phyloP scores from a whole-genome alignment of 2,329 filamentous ascomycete species.

The Trichoderma brevicompactum region DNA sequence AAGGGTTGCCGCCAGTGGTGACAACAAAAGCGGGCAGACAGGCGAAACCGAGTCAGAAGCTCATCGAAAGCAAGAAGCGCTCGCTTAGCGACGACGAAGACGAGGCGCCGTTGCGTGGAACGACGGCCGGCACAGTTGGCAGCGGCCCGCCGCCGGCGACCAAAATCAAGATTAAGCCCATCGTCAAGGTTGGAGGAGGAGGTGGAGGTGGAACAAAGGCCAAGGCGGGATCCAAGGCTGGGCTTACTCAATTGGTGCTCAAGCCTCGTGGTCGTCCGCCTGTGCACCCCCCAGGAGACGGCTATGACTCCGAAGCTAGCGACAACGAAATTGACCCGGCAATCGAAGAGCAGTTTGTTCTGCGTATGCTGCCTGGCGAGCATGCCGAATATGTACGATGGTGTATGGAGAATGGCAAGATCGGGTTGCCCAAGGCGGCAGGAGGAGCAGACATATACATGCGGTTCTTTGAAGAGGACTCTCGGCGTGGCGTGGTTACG shows the following conservation, averaged over 20 bases:
- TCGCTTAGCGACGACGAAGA: constrained; percentile 61
- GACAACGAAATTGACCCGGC: constrained; percentile 86
- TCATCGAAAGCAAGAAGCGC: constrained; percentile 64
- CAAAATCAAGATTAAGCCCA: constrained; percentile 58
- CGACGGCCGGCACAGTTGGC: constrained; percentile 49
- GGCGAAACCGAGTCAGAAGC: constrained; percentile 62
- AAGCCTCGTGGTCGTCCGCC: constrained; percentile 71
- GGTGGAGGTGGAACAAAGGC: constrained; percentile 7
- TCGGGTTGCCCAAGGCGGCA: constrained; percentile 66
- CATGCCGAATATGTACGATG: constrained; percentile 83
- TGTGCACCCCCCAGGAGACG: constrained; percentile 75
- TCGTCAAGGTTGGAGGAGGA: constrained; percentile 18
- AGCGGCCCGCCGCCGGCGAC: constrained; percentile 46
- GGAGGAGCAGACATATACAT: constrained; percentile 79
- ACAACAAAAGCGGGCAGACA: constrained; percentile 66
- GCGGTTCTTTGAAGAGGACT: constrained; percentile 76
- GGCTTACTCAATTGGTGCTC: constrained; percentile 50
- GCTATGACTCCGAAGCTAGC: constrained; percentile 95
- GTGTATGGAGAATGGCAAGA: constrained; percentile 74
- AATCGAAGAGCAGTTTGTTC: constrained; percentile 85
- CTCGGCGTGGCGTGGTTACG: constrained; percentile 72
- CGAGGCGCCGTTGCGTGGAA: constrained; percentile 45
- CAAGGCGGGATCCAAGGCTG: constrained; percentile 42
- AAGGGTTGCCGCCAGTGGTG: constrained; percentile 30
- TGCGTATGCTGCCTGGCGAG: constrained; percentile 85